Percentiles rank a stretch among this genome's conserved stretches.
phyloP scores from a whole-genome alignment of 1,284 basidiomycete genomes.

The Cryptococcus sp. region DNA sequence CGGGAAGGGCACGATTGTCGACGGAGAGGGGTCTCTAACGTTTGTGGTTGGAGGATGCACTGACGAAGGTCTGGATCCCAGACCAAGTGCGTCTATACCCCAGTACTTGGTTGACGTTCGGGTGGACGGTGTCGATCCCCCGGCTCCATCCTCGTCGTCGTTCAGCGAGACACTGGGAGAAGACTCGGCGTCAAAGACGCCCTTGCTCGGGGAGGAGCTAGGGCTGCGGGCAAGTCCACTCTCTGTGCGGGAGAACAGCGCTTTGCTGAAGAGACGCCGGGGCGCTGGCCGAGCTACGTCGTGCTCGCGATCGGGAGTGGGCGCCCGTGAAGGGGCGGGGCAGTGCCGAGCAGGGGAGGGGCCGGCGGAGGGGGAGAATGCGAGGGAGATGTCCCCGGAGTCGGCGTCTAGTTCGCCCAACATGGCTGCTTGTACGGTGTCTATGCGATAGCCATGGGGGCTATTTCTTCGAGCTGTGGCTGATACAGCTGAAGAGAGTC shows the following conservation, averaged over 20 bases:
- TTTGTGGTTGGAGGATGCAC: background rate
- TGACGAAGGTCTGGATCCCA: slow-evolving; percentile 1
- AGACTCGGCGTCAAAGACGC: background rate
- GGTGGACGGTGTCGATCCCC: background rate
- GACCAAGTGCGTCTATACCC: background rate
- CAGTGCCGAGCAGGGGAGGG: background rate
- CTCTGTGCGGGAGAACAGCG: slow-evolving; percentile 5
- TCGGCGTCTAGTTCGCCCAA: background rate
- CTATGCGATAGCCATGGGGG: background rate
- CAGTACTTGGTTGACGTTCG: background rate
- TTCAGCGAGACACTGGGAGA: background rate
- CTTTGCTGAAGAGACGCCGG: slow-evolving; percentile 16
- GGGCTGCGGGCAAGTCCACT: background rate
- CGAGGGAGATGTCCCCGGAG: slow-evolving; percentile 1
- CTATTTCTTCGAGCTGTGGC: background rate
- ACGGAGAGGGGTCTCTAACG: background rate
- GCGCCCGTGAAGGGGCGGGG: background rate
- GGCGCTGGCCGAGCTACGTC: slow-evolving; percentile 15
- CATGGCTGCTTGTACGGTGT: background rate
- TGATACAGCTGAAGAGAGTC: too few relatives aligned
- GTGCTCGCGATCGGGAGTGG: background rate
- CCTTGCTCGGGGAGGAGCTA: background rate
- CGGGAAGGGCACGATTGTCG: background rate
- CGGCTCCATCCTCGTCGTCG: slow-evolving; percentile 2
- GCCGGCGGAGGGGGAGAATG: background rate